Evolutionary conservation across 2,329 filamentous ascomycete genomes (phyloP).

Genomic region (Basipetospora chlamydospora): DNA sequence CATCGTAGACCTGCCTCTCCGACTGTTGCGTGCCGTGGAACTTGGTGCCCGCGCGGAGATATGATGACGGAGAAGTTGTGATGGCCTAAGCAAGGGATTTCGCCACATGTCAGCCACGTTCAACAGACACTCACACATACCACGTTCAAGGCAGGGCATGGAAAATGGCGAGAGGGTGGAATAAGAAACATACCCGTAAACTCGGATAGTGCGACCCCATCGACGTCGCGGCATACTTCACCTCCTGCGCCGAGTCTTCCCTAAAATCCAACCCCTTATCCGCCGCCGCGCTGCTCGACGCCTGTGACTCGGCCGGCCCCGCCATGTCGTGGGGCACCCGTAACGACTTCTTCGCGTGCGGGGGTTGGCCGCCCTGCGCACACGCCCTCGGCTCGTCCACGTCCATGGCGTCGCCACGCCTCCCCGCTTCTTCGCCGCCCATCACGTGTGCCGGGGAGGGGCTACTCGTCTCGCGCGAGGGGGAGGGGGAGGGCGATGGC

Average conservation of each 20-base stretch:
- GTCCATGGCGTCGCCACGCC: neutral
- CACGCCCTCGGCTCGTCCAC: neutral
- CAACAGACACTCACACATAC: too few species aligned
- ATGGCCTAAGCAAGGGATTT: conserved; percentile 41
- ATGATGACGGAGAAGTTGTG: conserved; percentile 71
- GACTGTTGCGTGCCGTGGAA: conserved; percentile 89
- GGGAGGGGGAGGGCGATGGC: neutral
- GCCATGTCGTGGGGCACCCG: too few species aligned
- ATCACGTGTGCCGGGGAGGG: conserved; percentile 14
- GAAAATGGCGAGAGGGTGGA: neutral
- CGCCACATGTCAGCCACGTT: too few species aligned
- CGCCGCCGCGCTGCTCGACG: conserved; percentile 7
- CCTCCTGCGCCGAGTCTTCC: conserved; percentile 1
- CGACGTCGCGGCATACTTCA: conserved; percentile 17
- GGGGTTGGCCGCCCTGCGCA: too few species aligned
- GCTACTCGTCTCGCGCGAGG: conserved; percentile 9
- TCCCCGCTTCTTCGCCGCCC: neutral
- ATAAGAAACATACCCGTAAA: conserved; percentile 18
- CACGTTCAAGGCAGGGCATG: too few species aligned
- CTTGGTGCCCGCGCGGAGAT: conserved; percentile 70
- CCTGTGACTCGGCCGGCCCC: neutral
- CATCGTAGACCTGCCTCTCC: conserved; percentile 83
- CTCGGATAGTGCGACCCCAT: conserved; percentile 24
- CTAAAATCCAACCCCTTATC: conserved; percentile 13
- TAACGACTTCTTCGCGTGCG: too few species aligned